These are phyloP conservation scores for Stipa capillata DNA, from an alignment of 176 grass and related monocot species.

Conservation along the genomic window DNA sequence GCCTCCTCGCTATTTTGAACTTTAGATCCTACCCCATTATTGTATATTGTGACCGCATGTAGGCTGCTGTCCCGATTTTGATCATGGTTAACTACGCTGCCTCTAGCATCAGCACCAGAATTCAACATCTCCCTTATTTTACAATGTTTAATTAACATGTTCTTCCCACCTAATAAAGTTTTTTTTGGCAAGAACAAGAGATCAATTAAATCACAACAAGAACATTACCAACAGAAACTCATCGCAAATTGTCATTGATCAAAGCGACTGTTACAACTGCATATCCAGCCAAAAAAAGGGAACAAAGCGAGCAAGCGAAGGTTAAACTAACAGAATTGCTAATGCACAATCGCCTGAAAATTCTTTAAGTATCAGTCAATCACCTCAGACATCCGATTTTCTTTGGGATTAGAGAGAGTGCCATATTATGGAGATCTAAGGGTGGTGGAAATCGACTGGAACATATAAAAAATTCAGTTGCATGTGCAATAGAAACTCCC, in stretches of 20 bases:
- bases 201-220: neutral
- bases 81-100: neutral
- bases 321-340: too few species aligned
- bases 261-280: neutral
- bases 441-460: too few species aligned
- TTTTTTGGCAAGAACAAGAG: neutral
- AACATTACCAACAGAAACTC: neutral
- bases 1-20: conserved; percentile 7
- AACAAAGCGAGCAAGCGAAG: neutral
- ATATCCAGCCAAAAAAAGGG: neutral
- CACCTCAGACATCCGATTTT: too few species aligned
- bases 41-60: neutral
- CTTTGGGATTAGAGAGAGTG: too few species aligned
- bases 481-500: too few species aligned
- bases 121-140: conserved; percentile 1
- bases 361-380: too few species aligned
- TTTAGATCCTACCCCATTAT: neutral
- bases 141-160: conserved; percentile 1
- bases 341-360: too few species aligned
- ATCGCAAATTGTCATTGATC: neutral
- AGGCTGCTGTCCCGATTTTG: neutral
- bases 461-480: too few species aligned
- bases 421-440: too few species aligned
- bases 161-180: neutral
- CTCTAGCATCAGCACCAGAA: conserved; percentile 11